Evolutionary conservation across 202 grass and related monocot species (phyloP), one percentile per base, ranked within the genome.

Genomic region (Bolboschoenoplectus hybrid): DNA sequence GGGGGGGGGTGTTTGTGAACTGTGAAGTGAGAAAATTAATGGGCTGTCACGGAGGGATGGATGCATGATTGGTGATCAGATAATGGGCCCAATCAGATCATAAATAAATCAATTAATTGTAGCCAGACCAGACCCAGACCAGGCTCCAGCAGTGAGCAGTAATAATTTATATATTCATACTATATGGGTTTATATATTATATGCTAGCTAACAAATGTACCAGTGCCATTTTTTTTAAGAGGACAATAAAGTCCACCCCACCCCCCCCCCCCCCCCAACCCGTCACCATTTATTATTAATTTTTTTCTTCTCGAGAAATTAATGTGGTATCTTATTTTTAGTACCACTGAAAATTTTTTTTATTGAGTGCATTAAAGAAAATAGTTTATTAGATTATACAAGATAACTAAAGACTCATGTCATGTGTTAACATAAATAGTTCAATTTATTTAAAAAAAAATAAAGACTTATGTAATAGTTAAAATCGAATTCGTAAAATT

Each of bases 141-240:
- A 26, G 26, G 26, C 26, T 26, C 52, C 53, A 43, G 75, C 75
- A 60, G 53, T 19, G 3, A 41, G 75, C 53, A 77, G 73, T 55
- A 57, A 11, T 51, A 46, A 51, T 51, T 56, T 50, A 36, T 77
- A 14, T 71, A 51, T 51, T 56, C 74, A 36, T 77, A 14, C 5
- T 55, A 77, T 77, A 52, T 55, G 47, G 69, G 43, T 68, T 32
- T 26, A 26, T 26, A 26, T 0, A 62, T 63, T 36, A 50, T 52
- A 52, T 55, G 49, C 73, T 77, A 77, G 73, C 49, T 77, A 77
- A 53, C 73, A 76, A 75, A 55, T 47, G 73, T 38, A 76, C 47
- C 46, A 76, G 73, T 77, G 50, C 0, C 73, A 26, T 26, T 26
- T 36, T 56, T 7, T 56, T 56, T 77, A 50, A 38, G 57, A 9